phyloP scores from a whole-genome alignment of 768 basidiomycete genomes.

The Mycena sanguinolenta region DNA sequence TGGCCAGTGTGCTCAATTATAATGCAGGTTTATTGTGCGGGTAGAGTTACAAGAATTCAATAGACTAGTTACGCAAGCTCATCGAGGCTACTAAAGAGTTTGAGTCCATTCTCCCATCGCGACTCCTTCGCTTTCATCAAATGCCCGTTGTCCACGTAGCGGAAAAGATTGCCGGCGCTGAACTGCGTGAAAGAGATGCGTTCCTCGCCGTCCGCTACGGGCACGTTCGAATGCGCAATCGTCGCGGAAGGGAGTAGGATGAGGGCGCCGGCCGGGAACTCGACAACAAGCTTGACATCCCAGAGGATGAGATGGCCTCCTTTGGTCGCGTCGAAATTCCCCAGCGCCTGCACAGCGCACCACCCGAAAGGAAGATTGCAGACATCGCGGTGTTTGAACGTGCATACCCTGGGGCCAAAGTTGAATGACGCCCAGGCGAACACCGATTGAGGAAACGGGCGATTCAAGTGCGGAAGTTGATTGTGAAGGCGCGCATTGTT shows the following conservation, averaged over 20 bases:
- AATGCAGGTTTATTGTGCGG: too few species aligned
- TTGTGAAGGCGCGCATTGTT: neutral
- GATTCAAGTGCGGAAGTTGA: neutral
- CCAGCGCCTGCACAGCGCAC: neutral
- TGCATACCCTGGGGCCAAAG: neutral
- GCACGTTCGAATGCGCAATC: neutral
- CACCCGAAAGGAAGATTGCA: neutral
- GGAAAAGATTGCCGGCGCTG: neutral
- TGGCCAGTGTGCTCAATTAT: too few species aligned
- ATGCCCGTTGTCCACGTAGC: neutral
- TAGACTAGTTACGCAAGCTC: neutral
- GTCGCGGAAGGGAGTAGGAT: neutral
- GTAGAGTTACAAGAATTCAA: too few species aligned
- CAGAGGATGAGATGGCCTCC: neutral
- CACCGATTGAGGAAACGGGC: neutral
- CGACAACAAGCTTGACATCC: neutral
- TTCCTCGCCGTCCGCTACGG: neutral
- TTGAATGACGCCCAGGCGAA: conserved; percentile 5
- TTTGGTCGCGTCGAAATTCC: neutral
- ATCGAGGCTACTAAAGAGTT: neutral
- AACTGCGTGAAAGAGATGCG: neutral
- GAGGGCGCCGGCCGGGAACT: neutral
- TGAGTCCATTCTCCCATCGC: neutral
- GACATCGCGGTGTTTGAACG: neutral
- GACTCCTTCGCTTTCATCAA: neutral